These are phyloP conservation scores for Vigna unguiculata DNA, from an alignment of 306 rosid species.

Conservation along the genomic window DNA sequence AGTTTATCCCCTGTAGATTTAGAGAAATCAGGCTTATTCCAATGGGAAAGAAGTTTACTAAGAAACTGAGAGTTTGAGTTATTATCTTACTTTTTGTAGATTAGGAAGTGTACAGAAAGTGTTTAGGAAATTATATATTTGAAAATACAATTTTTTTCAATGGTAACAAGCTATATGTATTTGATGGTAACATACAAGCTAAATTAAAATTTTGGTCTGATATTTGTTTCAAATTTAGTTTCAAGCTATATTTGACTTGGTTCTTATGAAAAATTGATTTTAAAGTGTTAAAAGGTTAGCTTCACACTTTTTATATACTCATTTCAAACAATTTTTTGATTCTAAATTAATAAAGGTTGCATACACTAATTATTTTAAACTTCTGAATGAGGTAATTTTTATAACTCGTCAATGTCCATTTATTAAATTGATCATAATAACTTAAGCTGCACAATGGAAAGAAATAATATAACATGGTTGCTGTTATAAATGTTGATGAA, in stretches of 20 bases:
- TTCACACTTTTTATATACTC: too few relatives aligned
- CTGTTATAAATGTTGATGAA: too few relatives aligned
- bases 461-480: too few relatives aligned
- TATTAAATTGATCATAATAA: too few relatives aligned
- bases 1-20: constrained; percentile 54
- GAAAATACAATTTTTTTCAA: not conserved
- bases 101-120: not conserved
- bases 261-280: not conserved
- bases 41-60: constrained; percentile 71
- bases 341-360: too few relatives aligned
- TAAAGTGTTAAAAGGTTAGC: too few relatives aligned
- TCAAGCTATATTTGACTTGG: not conserved
- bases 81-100: not conserved
- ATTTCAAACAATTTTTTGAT: too few relatives aligned
- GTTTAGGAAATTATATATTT: not conserved
- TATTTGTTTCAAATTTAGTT: not conserved
- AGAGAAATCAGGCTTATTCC: constrained; percentile 58
- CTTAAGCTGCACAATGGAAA: too few relatives aligned
- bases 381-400: too few relatives aligned
- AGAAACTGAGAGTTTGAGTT: constrained; percentile 11
- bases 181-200: not conserved
- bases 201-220: not conserved
- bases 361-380: too few relatives aligned
- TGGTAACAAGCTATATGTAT: not conserved
- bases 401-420: too few relatives aligned